These are phyloP conservation scores for Chlorella vulgaris DNA, from an alignment of 139 green algal genomes.

Conservation along the genomic window DNA sequence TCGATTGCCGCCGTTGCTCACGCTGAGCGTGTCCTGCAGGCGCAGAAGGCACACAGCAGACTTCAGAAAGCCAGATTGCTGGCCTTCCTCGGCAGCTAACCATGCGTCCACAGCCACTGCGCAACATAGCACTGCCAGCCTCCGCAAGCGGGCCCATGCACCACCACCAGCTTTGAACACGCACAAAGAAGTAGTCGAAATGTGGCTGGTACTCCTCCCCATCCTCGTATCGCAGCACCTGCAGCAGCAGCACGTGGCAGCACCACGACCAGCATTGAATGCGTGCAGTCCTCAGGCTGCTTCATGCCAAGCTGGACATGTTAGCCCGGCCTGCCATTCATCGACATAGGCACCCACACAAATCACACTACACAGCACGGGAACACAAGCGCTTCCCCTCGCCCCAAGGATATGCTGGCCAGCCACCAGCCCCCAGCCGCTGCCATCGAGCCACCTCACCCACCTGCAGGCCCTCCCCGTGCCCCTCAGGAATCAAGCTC, in stretches of 20 bases:
- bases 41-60: background rate
- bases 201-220: slow-evolving; percentile 80
- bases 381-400: too few relatives aligned
- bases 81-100: too few relatives aligned
- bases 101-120: background rate
- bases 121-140: background rate
- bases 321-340: too few relatives aligned
- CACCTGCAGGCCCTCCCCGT: slow-evolving; percentile 60
- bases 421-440: too few relatives aligned
- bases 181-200: slow-evolving; percentile 1
- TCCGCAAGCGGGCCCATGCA: too few relatives aligned
- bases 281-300: background rate
- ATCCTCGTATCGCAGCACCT: slow-evolving; percentile 77
- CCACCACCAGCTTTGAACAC: too few relatives aligned
- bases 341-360: too few relatives aligned
- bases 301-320: too few relatives aligned
- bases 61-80: too few relatives aligned
- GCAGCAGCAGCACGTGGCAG: slow-evolving; percentile 6
- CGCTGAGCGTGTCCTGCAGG: slow-evolving; percentile 13
- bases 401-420: too few relatives aligned
- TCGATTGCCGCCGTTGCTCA: slow-evolving; percentile 70
- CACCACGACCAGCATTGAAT: background rate
- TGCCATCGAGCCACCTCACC: slow-evolving; percentile 30
- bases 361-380: too few relatives aligned
- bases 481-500: slow-evolving; percentile 45